These are phyloP conservation scores for Beauveria sp. DNA, from an alignment of 2,329 filamentous ascomycete species.

Conservation along the genomic window DNA sequence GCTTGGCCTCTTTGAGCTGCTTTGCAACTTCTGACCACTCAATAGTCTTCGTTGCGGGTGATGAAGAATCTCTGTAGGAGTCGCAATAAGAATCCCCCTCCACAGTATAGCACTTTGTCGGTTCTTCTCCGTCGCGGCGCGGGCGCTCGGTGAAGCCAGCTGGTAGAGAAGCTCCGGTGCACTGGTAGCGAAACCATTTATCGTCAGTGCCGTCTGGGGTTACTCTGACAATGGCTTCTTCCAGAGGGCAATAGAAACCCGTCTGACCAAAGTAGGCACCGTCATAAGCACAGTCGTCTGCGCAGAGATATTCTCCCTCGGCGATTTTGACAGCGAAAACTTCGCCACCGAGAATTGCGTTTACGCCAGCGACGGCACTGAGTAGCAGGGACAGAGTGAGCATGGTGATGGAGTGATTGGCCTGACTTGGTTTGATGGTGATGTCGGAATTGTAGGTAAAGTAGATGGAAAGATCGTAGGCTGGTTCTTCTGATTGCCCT, in stretches of 20 bases:
- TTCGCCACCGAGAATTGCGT: not conserved
- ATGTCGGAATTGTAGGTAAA: not conserved
- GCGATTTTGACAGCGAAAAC: not conserved
- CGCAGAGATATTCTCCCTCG: not conserved
- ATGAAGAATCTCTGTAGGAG: too few species aligned
- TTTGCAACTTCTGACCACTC: too few species aligned
- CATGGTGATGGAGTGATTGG: not conserved
- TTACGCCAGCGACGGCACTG: not conserved
- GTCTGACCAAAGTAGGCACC: not conserved
- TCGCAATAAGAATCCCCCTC: too few species aligned
- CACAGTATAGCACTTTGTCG: too few species aligned
- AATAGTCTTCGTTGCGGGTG: too few species aligned
- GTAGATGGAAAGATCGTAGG: not conserved
- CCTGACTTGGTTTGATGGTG: not conserved
- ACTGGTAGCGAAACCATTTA: accelerated
- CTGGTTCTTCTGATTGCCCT: not conserved
- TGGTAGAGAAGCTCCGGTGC: too few species aligned
- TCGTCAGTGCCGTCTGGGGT: too few species aligned
- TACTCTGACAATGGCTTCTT: not conserved
- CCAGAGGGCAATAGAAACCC: not conserved
- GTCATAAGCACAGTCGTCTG: not conserved
- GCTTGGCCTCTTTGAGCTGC: too few species aligned
- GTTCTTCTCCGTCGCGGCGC: too few species aligned
- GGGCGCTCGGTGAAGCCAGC: too few species aligned
- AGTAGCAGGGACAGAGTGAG: not conserved